phyloP scores from a whole-genome alignment of 371 early-diverging fungal species.

The Syncephalastrum monosporum region DNA sequence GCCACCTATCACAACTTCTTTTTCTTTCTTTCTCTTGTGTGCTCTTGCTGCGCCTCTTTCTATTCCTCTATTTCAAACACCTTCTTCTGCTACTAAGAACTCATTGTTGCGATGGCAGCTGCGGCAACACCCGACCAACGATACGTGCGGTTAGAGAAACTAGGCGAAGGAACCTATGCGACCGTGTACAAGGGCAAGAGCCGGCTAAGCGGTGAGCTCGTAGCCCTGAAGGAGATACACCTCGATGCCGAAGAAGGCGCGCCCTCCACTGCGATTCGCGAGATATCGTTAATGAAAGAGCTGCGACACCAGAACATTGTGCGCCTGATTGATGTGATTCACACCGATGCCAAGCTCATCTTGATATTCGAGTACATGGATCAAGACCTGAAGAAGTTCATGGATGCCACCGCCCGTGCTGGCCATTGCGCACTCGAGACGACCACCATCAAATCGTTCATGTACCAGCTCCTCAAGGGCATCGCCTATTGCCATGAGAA shows the following conservation, averaged over 20 bases:
- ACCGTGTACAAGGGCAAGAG: constrained; percentile 98
- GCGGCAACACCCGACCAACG: constrained; percentile 42
- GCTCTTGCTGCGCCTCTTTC: too few species aligned
- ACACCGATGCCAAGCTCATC: constrained; percentile 96
- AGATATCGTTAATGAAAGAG: constrained; percentile 95
- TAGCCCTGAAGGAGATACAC: constrained; percentile 98
- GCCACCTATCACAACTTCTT: too few species aligned
- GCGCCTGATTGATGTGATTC: constrained; percentile 95
- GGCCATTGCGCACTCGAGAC: constrained; percentile 72
- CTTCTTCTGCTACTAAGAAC: background rate
- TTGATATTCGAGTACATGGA: constrained; percentile 99
- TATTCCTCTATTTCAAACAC: background rate
- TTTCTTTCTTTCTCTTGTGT: too few species aligned
- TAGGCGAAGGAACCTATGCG: constrained; percentile 99
- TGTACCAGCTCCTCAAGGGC: constrained; percentile 88
- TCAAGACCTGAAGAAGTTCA: constrained; percentile 96
- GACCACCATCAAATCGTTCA: constrained; percentile 72
- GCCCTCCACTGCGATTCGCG: constrained; percentile 95
- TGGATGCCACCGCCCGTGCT: constrained; percentile 73
- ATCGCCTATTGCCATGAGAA: constrained; percentile 95
- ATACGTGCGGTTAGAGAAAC: constrained; percentile 86
- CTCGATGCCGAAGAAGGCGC: constrained; percentile 93
- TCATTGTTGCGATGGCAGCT: constrained; percentile 10
- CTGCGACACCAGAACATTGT: constrained; percentile 90
- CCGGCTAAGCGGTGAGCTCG: constrained; percentile 83